These are phyloP conservation scores for Exophiala viscosa DNA, from an alignment of 2,329 filamentous ascomycete species.

Conservation along the genomic window DNA sequence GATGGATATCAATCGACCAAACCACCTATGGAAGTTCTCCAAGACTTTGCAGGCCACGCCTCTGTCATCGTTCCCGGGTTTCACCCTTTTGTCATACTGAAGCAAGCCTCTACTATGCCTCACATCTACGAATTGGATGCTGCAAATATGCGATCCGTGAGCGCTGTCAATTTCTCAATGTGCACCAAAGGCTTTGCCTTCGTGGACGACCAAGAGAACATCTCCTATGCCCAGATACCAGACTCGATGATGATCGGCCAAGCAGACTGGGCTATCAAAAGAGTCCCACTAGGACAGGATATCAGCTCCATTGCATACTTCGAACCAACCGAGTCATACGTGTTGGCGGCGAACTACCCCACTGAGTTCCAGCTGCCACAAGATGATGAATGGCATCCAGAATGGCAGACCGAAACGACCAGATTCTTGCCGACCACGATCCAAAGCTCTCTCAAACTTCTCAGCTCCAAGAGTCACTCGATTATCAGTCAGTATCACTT, in stretches of 20 bases:
- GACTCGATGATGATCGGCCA: slow-evolving; percentile 65
- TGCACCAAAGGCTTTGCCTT: slow-evolving; percentile 83
- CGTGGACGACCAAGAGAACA: slow-evolving; percentile 57
- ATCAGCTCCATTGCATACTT: slow-evolving; percentile 74
- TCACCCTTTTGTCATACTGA: slow-evolving; percentile 78
- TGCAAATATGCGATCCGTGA: slow-evolving; percentile 65
- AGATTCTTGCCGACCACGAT: slow-evolving; percentile 63
- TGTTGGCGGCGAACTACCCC: slow-evolving; percentile 64
- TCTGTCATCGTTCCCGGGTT: slow-evolving; percentile 77
- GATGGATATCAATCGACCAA: slow-evolving; percentile 36
- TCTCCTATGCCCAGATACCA: slow-evolving; percentile 57
- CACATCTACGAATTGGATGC: slow-evolving; percentile 71
- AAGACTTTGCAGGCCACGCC: slow-evolving; percentile 67
- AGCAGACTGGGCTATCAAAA: slow-evolving; percentile 70
- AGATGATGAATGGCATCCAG: slow-evolving; percentile 76
- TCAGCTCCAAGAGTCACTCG: slow-evolving; percentile 73
- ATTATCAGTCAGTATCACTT: slow-evolving; percentile 72
- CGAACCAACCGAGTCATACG: slow-evolving; percentile 68
- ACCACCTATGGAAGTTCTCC: slow-evolving; percentile 43
- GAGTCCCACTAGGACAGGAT: slow-evolving; percentile 66
- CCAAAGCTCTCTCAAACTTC: slow-evolving; percentile 69
- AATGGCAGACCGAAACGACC: slow-evolving; percentile 67
- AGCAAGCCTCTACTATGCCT: slow-evolving; percentile 72
- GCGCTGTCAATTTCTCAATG: slow-evolving; percentile 69
- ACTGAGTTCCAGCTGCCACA: slow-evolving; percentile 79